phyloP scores from a whole-genome alignment of 345 rosid genomes.

The Camelina sativa region DNA sequence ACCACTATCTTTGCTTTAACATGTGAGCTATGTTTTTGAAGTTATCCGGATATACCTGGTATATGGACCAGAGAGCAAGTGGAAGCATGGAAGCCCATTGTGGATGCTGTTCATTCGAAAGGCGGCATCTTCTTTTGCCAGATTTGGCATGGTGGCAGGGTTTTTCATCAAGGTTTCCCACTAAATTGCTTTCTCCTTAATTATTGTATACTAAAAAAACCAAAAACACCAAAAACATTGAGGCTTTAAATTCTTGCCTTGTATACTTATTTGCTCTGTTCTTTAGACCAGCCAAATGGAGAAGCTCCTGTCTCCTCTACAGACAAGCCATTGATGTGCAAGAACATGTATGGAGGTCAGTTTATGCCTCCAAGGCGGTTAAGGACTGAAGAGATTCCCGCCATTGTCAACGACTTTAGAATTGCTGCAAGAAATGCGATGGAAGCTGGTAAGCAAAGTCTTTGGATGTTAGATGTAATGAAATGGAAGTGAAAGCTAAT shows the following conservation, averaged over 20 bases:
- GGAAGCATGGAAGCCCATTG: conserved; percentile 80
- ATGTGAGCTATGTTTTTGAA: conserved; percentile 27
- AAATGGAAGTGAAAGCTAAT: not conserved
- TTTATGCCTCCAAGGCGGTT: conserved; percentile 61
- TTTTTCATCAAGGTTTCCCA: conserved; percentile 51
- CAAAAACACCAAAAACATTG: not conserved
- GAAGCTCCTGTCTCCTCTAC: conserved; percentile 59
- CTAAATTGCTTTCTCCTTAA: not conserved
- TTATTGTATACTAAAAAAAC: not conserved
- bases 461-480: not conserved
- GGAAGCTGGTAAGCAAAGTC: conserved; percentile 57
- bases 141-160: conserved; percentile 71
- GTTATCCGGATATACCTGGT: conserved; percentile 56
- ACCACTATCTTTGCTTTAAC: not conserved
- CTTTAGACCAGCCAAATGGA: conserved; percentile 59
- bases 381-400: conserved; percentile 61
- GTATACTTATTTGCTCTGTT: not conserved
- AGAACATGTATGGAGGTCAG: conserved; percentile 45
- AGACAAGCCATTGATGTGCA: conserved; percentile 53
- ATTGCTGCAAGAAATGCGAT: conserved; percentile 71
- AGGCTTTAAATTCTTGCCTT: not conserved
- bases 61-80: conserved; percentile 75
- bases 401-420: conserved; percentile 60
- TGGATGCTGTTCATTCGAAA: conserved; percentile 76
- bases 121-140: conserved; percentile 74